Base-by-base conservation (phyloP, 2,329 filamentous ascomycete species). In the Decorospora gaudefroyi region DNA sequence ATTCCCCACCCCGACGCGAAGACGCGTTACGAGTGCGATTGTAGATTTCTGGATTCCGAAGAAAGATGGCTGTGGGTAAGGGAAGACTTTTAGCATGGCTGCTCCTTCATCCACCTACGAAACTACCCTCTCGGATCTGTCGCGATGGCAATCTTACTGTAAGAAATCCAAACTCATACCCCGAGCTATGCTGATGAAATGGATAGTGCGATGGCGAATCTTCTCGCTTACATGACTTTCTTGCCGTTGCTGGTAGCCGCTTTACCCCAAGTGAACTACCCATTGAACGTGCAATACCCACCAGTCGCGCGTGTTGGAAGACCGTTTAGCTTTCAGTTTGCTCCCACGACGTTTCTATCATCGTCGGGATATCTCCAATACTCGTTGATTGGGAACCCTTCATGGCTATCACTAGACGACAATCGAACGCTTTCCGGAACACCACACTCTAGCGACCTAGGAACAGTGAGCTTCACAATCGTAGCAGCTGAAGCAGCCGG, bases 251-350 rank as follows among this genome's bases (percentile, higher is more conserved):
- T 46, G 13, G 54, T 43, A 26, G 40, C 48, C n/a, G 67, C 68
- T 42, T 53, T 49, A 16, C 70, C 72, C 12, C 65, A 68, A 30
- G 61, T 73, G 38, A 75, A 75, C 32, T 92, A 91, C 57, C 90
- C 90, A 1, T 78, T 95, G 68, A 95, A 93, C 70, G 84, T 88
- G 2, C 90, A 96, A 68, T 79, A 95, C 1, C 90, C 90, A 21
- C 85, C 86, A 3, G 85, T 91, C 39, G 90, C 88, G 13, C 80
- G 87, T 53, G 76, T 87, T 46, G 80, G 79, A 27, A 65, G 85
- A 57, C 76, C 78, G 2, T 93, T 89, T 69, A 80, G 76, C 7
- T 90, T 91, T 62, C 76, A 80, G 19, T 87, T 95, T 60, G 86
- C 87, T 7, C 70, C 77, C 11, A 83, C 84, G 26, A 95, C 90